Conservation (phyloP, 441 rosid species). For the Gossypium gossypioides region DNA sequence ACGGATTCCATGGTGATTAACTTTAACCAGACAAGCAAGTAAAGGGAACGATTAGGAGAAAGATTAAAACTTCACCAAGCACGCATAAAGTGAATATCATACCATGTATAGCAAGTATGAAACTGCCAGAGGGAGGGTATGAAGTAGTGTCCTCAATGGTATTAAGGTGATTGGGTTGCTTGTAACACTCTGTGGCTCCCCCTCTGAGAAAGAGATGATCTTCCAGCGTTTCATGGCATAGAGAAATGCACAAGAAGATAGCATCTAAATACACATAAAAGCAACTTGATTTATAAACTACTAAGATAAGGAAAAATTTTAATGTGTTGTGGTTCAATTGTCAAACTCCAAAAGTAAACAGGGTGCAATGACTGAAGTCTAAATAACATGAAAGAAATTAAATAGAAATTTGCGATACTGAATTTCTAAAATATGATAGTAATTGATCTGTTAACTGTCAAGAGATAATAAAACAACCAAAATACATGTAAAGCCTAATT, state of each 20-base stretch:
- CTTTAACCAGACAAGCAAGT: slow-evolving; percentile 22
- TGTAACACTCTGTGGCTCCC: slow-evolving; percentile 19
- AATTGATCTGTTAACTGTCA: neutral
- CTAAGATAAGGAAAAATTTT: neutral
- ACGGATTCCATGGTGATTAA: slow-evolving; percentile 55
- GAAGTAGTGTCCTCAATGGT: slow-evolving; percentile 29
- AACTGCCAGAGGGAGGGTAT: slow-evolving; percentile 36
- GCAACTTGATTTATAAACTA: neutral
- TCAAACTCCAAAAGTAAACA: neutral
- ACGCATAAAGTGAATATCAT: neutral
- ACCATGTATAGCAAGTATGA: slow-evolving; percentile 47
- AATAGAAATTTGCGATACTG: neutral
- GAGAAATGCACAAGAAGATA: slow-evolving; percentile 45
- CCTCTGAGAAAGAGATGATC: slow-evolving; percentile 37
- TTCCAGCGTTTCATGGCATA: slow-evolving; percentile 41
- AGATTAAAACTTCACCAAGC: neutral
- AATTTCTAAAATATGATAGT: neutral
- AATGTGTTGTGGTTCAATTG: neutral
- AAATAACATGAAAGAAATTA: neutral
- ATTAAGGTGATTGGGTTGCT: slow-evolving; percentile 24
- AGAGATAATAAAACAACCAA: neutral
- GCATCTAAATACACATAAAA: slow-evolving; percentile 24
- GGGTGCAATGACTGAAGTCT: neutral
- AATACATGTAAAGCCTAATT: neutral
- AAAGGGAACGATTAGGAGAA: neutral